A percentile compares a stretch with the other conserved stretches of the same genome.
Conservation (phyloP, 1,284 basidiomycete genomes). For the Austroboletus olivaceoglutinosus region DNA sequence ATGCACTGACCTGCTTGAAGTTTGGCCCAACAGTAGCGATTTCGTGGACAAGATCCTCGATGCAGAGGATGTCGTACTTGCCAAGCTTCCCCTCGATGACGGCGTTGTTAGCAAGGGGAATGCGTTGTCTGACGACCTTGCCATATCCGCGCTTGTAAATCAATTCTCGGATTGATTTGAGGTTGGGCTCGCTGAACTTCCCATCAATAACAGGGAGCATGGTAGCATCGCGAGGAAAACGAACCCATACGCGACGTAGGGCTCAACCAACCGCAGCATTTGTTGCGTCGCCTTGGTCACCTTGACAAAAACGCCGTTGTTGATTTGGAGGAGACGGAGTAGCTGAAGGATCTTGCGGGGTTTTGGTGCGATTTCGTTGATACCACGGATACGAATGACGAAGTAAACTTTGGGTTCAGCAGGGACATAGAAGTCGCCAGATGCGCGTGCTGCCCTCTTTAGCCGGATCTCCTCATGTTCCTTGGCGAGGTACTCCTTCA, state of each 20-base stretch:
- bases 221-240: constrained; percentile 30
- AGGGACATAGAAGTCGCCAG: constrained; percentile 97
- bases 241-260: constrained; percentile 94
- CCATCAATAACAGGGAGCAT: constrained; percentile 4
- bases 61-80: constrained; percentile 95
- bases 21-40: constrained; percentile 95
- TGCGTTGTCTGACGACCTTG: constrained; percentile 97
- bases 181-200: constrained; percentile 77
- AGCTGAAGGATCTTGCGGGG: constrained; percentile 99
- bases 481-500: constrained; percentile 91
- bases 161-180: constrained; percentile 95
- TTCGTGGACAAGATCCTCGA: constrained; percentile 98
- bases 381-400: constrained; percentile 97
- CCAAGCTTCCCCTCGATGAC: constrained; percentile 93
- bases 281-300: constrained; percentile 96
- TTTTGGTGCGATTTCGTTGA: constrained; percentile 99
- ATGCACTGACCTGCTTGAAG: constrained; percentile 85
- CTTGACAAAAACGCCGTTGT: constrained; percentile 99
- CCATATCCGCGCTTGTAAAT: constrained; percentile 99
- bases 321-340: constrained; percentile 98
- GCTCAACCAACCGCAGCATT: constrained; percentile 97
- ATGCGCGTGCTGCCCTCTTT: constrained; percentile 88
- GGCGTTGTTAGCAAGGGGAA: constrained; percentile 92
- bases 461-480: constrained; percentile 98
- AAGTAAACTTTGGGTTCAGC: constrained; percentile 98